phyloP scores from a whole-genome alignment of 2,329 filamentous ascomycete species.

The Ampelomyces quisqualis region DNA sequence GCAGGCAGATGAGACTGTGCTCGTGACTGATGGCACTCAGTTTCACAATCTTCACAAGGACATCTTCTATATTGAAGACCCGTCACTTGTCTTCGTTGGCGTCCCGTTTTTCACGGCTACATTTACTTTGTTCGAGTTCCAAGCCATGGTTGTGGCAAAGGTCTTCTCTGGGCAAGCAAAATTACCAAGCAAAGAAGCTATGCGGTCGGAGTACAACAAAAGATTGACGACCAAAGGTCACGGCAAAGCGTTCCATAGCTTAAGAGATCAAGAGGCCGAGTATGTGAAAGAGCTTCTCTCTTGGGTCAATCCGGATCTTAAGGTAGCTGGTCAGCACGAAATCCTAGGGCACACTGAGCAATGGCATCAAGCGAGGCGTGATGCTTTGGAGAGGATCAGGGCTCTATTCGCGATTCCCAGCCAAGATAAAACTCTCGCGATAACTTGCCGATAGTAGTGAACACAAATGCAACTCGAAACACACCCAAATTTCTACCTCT shows the following conservation, averaged over 20 bases:
- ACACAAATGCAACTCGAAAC: no score
- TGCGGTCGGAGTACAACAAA: slow-evolving; percentile 46
- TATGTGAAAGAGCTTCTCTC: slow-evolving; percentile 46
- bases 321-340: slow-evolving; percentile 10
- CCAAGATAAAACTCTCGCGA: slow-evolving; percentile 4
- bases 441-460: slow-evolving; percentile 12
- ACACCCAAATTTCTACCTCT: no score
- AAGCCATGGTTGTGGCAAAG: slow-evolving; percentile 62
- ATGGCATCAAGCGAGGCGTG: slow-evolving; percentile 41
- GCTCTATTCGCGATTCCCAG: slow-evolving; percentile 23
- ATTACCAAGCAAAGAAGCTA: slow-evolving; percentile 50
- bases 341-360: slow-evolving; percentile 40
- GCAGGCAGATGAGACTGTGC: slow-evolving; percentile 53
- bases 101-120: slow-evolving; percentile 67
- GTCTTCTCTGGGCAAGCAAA: slow-evolving; percentile 55
- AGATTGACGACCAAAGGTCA: slow-evolving; percentile 43
- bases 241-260: slow-evolving; percentile 49
- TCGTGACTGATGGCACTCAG: slow-evolving; percentile 66
- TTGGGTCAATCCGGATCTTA: slow-evolving; percentile 43
- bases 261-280: slow-evolving; percentile 43
- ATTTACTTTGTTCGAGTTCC: slow-evolving; percentile 70
- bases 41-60: slow-evolving; percentile 69
- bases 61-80: slow-evolving; percentile 70
- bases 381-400: slow-evolving; percentile 36
- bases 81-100: slow-evolving; percentile 63